Evolutionary conservation across 129 eudicot species (phyloP), one percentile per base, ranked within the genome.

Genomic region (Pittosporum tobira): DNA sequence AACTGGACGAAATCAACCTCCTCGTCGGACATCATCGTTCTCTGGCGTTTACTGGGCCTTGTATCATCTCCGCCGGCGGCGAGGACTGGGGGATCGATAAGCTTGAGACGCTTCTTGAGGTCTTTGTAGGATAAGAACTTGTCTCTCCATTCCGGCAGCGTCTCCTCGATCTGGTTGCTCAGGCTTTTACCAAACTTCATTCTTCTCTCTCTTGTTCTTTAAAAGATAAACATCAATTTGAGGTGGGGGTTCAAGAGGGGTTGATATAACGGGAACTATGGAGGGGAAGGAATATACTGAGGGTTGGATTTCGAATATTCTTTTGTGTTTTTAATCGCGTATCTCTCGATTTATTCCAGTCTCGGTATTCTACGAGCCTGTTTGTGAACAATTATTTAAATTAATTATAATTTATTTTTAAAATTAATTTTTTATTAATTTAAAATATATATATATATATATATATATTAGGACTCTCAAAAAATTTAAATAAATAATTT

Each of bases 161-260:
- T 89, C 67, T 82, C 86, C 22, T 85, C 97, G 26, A 89, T 85
- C 69, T 81, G 93, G 50, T 77, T 77, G 69, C 84, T 85, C 40
- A 89, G 62, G 26, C 88, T 85, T 79, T 89, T 89, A 2, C 97
- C 88, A 63, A 89, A 89, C 82, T 89, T 89, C 97, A 88, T 88
- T 25, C 1, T 15, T 16, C 10, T 16, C 10, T 56, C 55, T 63
- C 40, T 51, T 15, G 57, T 65, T 36, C 9, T 30, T 30, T 28
- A 26, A 28, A 10, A 45, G 48, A 48, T 2, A 37, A 47, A n/a
- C 38, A 29, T 19, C n/a, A 40, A 21, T 51, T 23, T 14, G 22
- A 16, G 43, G 5, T 15, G 61, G 59, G 20, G 46, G 3, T 40
- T 2, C 3, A 13, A 21, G 69, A 22, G 31, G 22, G 42, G 9